Evolutionary conservation across 208 protist genomes (phyloP), one percentile per base, ranked within the genome.

Genomic region (Spongospora subterranea): DNA sequence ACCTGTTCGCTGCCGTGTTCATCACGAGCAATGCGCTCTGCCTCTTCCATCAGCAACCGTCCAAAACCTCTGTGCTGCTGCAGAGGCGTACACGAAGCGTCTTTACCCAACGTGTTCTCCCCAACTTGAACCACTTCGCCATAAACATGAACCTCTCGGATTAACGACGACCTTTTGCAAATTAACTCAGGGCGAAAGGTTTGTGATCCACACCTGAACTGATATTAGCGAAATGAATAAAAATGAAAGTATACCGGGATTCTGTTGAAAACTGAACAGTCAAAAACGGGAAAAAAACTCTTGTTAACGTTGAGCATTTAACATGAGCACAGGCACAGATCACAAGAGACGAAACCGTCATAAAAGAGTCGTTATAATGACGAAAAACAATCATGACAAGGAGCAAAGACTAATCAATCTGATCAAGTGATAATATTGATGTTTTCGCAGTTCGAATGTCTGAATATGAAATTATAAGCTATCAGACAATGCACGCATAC

Each of bases 91-190:
- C 96, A 94, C 98, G 97, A 94, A 99, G 98, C 20, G 98, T 98
- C 93, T 96, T 97, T 46, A 93, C 93, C 0, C 96, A 96, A 50
- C 60, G 97, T 97, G 91, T 96, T 88, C 60, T 77, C 93, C 46
- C 96, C 94, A 82, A 97, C 94, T 13, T 93, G 94, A 60, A 96
- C 94, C 0, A 94, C 94, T 45, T 88, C 93, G 88, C 95, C 97
- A 92, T 97, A 98, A 11, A 99, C 98, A 91, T 99, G 98, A 40
- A 99, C 94, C 93, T 99, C 98, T 53, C 98, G 97, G 17, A 99
- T 98, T 0, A 93, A 0, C 24, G 91, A 92, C 43, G 88, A n/a
- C 43, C 17, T 6, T 35, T 39, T 71, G 46, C 46, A 77, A n/a
- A 91, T 45, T 0, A 99, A 94, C 93, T 99, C 97, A 0, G 95